phyloP scores from a whole-genome alignment of 2,329 filamentous ascomycete genomes.

The Aspergillus phoenicis region DNA sequence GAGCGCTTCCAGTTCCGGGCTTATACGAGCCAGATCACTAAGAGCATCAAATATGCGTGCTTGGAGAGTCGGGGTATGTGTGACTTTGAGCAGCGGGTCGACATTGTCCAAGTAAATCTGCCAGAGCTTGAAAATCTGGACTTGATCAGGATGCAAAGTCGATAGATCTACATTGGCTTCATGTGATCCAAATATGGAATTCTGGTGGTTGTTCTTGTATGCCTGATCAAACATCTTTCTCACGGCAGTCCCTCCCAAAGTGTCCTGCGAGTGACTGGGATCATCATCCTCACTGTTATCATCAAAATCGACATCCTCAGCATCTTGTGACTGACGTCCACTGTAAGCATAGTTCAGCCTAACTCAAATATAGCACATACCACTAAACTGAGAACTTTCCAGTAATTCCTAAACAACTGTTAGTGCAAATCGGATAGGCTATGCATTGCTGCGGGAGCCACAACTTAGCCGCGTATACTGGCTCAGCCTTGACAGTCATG shows the following conservation, averaged over 20 bases:
- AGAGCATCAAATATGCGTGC: slow-evolving; percentile 65
- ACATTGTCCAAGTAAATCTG: slow-evolving; percentile 71
- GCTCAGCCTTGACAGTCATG: background rate
- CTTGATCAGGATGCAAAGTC: slow-evolving; percentile 62
- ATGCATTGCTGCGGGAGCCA: background rate
- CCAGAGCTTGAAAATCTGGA: slow-evolving; percentile 62
- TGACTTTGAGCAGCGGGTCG: slow-evolving; percentile 69
- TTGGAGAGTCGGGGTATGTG: slow-evolving; percentile 67
- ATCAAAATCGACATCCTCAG: slow-evolving; percentile 27
- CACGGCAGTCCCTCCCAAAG: slow-evolving; percentile 41
- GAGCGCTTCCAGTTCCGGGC: slow-evolving; percentile 63
- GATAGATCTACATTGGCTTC: slow-evolving; percentile 48
- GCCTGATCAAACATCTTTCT: slow-evolving; percentile 52
- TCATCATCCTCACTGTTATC: slow-evolving; percentile 23
- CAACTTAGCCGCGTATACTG: slow-evolving; percentile 20
- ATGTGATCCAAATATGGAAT: slow-evolving; percentile 57
- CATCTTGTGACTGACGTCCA: slow-evolving; percentile 16
- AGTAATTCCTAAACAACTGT: slow-evolving; percentile 46
- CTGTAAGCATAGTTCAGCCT: slow-evolving; percentile 1
- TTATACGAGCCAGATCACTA: slow-evolving; percentile 57
- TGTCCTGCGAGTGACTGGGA: slow-evolving; percentile 31
- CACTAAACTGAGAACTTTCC: slow-evolving; percentile 49
- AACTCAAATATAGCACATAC: slow-evolving; percentile 31
- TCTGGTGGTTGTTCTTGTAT: slow-evolving; percentile 45
- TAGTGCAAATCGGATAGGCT: too few relatives aligned